Evolutionary conservation across 2,329 filamentous ascomycete genomes (phyloP).

Genomic region (Camillea tinctor): DNA sequence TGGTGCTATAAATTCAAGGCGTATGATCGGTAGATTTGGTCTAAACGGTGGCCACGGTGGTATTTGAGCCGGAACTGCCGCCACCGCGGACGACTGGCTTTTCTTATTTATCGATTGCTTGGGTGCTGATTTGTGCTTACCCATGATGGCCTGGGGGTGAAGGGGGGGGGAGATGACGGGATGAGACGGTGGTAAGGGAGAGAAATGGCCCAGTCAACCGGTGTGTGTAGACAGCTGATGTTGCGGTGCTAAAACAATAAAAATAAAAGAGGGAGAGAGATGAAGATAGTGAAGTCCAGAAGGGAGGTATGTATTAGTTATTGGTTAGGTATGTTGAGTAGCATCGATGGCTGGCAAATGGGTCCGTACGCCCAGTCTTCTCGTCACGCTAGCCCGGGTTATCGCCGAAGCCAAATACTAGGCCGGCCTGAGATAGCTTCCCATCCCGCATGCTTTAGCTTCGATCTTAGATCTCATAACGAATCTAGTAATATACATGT

Average conservation of each 20-base stretch:
- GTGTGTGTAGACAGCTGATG: neutral
- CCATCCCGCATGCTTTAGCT: no score
- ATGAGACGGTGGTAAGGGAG: neutral
- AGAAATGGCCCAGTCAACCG: slow-evolving; percentile 1
- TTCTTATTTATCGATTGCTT: slow-evolving; percentile 19
- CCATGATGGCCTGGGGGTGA: slow-evolving; percentile 14
- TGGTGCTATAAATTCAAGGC: slow-evolving; percentile 59
- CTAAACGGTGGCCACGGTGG: slow-evolving; percentile 70
- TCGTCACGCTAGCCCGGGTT: neutral
- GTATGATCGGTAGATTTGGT: slow-evolving; percentile 63
- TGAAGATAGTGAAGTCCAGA: neutral
- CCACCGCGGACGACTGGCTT: slow-evolving; percentile 12
- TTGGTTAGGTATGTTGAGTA: neutral
- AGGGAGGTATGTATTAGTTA: neutral
- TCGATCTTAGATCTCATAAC: neutral
- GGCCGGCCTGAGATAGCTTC: neutral
- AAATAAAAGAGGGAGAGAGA: neutral
- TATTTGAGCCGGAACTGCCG: slow-evolving; percentile 26
- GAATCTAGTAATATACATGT: neutral
- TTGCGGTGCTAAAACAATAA: no score
- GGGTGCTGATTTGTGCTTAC: slow-evolving; percentile 14
- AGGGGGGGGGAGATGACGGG: neutral
- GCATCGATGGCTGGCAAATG: neutral
- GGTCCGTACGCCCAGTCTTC: neutral
- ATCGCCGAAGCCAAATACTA: neutral